A percentile compares a stretch with the other conserved stretches of the same genome.
Conservation (phyloP, 345 rosid genomes). For the Leavenworthia alabamica region DNA sequence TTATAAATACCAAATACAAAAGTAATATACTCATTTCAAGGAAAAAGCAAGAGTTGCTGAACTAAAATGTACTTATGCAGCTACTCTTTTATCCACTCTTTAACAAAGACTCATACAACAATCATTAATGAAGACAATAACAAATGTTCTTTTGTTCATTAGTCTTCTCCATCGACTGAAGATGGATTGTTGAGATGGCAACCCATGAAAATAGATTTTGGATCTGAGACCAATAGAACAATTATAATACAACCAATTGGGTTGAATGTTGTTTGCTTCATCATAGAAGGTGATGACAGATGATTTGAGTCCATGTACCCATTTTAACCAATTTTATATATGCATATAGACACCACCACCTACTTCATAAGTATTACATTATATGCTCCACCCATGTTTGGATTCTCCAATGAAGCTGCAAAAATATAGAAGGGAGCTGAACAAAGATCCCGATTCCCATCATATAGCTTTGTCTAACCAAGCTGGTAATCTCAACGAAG, state of each 20-base stretch:
- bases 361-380: neutral
- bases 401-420: neutral
- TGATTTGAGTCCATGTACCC: neutral
- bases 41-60: neutral
- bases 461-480: constrained; percentile 76
- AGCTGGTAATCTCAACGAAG: constrained; percentile 58
- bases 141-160: neutral
- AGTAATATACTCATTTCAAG: neutral
- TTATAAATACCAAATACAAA: neutral
- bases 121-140: neutral
- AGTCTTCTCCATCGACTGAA: neutral
- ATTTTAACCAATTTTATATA: neutral
- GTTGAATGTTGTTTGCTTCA: neutral
- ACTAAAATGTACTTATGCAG: neutral
- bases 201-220: neutral
- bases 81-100: neutral
- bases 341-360: constrained; percentile 2
- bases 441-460: constrained; percentile 1
- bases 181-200: neutral
- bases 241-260: neutral
- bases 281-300: neutral
- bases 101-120: neutral
- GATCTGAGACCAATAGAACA: neutral
- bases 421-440: neutral
- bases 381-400: constrained; percentile 6